Percentiles rank a stretch among this genome's conserved stretches.
These are phyloP conservation scores for Saccharomycopsis fermentans DNA, from an alignment of 805 yeast genomes.

Conservation along the genomic window DNA sequence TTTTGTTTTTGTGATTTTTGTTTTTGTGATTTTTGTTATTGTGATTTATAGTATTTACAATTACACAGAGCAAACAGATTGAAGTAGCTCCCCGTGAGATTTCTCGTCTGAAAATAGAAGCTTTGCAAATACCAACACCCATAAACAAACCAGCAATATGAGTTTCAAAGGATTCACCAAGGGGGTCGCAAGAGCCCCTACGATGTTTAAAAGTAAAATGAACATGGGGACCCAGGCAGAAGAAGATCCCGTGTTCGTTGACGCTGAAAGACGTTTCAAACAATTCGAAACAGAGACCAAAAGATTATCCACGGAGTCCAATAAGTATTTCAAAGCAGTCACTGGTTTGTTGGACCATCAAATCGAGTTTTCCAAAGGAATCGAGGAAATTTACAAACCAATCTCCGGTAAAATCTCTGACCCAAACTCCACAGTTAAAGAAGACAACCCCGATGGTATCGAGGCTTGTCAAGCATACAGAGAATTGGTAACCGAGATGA, in stretches of 20 bases:
- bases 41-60: too few relatives aligned
- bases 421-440: conserved; percentile 70
- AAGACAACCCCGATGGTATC: conserved; percentile 95
- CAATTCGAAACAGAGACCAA: conserved; percentile 86
- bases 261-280: conserved; percentile 93
- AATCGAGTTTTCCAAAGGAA: conserved; percentile 88
- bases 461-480: conserved; percentile 89
- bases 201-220: conserved; percentile 78
- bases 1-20: too few relatives aligned
- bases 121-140: too few relatives aligned
- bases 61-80: too few relatives aligned
- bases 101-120: too few relatives aligned
- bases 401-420: conserved; percentile 88
- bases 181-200: conserved; percentile 82
- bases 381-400: conserved; percentile 93
- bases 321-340: conserved; percentile 82
- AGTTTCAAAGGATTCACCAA: conserved; percentile 83
- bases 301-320: conserved; percentile 80
- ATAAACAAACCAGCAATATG: conserved; percentile 33
- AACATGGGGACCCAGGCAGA: conserved; percentile 70
- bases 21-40: too few relatives aligned
- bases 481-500: conserved; percentile 77
- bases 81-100: too few relatives aligned
- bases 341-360: conserved; percentile 91
- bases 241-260: conserved; percentile 79